phyloP scores from a whole-genome alignment of 2,329 filamentous ascomycete genomes.

The Aspergillus aculeatus region DNA sequence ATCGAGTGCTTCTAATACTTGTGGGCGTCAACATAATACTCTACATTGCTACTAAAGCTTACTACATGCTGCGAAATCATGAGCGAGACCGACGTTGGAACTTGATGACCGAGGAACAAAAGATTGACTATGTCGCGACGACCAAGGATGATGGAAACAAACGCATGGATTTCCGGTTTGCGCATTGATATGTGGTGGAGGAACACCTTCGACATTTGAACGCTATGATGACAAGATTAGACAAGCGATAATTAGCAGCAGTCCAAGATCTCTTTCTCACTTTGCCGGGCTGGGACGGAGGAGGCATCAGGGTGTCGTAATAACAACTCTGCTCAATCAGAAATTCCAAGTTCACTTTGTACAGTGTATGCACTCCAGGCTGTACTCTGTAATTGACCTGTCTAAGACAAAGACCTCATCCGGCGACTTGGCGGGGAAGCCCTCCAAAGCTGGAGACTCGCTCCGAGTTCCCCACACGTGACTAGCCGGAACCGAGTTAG shows the following conservation, averaged over 20 bases:
- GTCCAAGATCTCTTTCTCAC: no score
- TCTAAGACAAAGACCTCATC: neutral
- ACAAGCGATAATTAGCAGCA: no score
- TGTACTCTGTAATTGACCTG: no score
- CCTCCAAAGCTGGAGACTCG: neutral
- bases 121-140: conserved; percentile 28
- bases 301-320: no score
- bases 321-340: no score
- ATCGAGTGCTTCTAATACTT: conserved; percentile 51
- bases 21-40: conserved; percentile 42
- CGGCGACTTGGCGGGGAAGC: neutral
- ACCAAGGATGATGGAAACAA: conserved; percentile 36
- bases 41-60: conserved; percentile 43
- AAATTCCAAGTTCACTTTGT: no score
- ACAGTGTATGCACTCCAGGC: no score
- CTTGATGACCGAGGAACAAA: conserved; percentile 30
- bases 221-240: no score
- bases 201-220: neutral
- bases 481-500: neutral
- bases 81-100: conserved; percentile 31
- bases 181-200: conserved; percentile 20
- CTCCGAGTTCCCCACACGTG: neutral
- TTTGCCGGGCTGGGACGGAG: no score
- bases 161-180: conserved; percentile 38
- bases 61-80: conserved; percentile 34